phyloP scores from a whole-genome alignment of 441 rosid species.

The Aquilaria agallochum region DNA sequence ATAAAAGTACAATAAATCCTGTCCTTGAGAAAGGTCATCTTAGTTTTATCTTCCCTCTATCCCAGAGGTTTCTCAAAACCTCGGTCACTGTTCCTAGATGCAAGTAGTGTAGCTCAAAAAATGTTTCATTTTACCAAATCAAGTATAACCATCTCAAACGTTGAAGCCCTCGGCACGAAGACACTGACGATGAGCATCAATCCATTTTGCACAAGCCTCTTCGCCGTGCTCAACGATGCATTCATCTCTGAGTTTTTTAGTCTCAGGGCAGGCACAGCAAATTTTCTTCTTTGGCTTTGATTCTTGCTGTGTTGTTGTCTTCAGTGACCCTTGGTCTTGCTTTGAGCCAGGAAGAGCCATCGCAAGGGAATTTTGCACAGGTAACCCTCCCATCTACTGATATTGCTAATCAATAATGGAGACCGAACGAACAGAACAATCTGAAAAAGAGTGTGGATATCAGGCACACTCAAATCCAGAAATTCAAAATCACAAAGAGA shows the following conservation, averaged over 20 bases:
- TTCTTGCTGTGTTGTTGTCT: slow-evolving; percentile 26
- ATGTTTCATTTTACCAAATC: slow-evolving; percentile 19
- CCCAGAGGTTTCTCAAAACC: slow-evolving; percentile 9
- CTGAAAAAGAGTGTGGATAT: too few species aligned
- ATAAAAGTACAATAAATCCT: slow-evolving; percentile 1
- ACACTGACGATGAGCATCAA: slow-evolving; percentile 82
- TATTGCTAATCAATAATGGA: not conserved
- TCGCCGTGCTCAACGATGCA: slow-evolving; percentile 89
- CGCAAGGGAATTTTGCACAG: slow-evolving; percentile 41
- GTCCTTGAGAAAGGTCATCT: slow-evolving; percentile 2
- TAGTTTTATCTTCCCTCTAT: slow-evolving; percentile 19
- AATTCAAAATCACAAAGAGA: too few species aligned
- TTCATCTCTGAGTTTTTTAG: slow-evolving; percentile 87
- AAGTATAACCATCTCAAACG: slow-evolving; percentile 36
- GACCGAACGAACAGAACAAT: too few species aligned
- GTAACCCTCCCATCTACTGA: slow-evolving; percentile 47
- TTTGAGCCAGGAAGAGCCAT: slow-evolving; percentile 30
- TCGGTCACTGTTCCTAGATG: slow-evolving; percentile 4
- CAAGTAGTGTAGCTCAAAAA: slow-evolving; percentile 14
- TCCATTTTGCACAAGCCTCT: slow-evolving; percentile 87
- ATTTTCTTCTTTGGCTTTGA: slow-evolving; percentile 90
- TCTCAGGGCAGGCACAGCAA: slow-evolving; percentile 95
- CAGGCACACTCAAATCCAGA: too few species aligned
- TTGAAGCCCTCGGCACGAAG: slow-evolving; percentile 92
- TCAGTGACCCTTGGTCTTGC: slow-evolving; percentile 34